phyloP scores from a whole-genome alignment of 2,329 filamentous ascomycete genomes.

The Fusarium robinianum region DNA sequence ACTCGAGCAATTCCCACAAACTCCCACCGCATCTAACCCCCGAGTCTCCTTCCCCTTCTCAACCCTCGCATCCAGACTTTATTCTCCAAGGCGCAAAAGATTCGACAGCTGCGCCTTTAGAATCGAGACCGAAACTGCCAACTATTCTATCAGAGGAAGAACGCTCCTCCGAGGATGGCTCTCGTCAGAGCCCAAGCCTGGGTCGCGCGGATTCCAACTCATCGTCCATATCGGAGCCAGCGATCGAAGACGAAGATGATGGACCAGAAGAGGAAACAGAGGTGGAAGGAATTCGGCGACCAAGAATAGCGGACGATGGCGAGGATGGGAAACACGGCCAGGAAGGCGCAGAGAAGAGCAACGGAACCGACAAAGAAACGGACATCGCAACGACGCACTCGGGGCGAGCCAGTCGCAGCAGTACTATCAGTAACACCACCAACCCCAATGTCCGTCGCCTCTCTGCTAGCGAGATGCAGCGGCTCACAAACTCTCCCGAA shows the following conservation, averaged over 20 bases:
- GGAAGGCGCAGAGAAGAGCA: conserved; percentile 5
- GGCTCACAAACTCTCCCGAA: conserved; percentile 60
- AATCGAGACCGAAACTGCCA: conserved; percentile 15
- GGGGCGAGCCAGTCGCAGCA: conserved; percentile 37
- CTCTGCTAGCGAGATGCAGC: conserved; percentile 62
- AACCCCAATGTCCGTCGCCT: conserved; percentile 56
- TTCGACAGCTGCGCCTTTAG: conserved; percentile 1
- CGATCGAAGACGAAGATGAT: conserved; percentile 30
- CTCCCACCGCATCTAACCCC: conserved; percentile 28
- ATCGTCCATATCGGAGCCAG: conserved; percentile 40
- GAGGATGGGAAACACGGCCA: conserved; percentile 10
- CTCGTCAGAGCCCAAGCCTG: conserved; percentile 28
- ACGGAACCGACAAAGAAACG: conserved; percentile 9
- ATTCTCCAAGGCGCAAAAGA: conserved; percentile 17
- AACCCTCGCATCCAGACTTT: conserved; percentile 2
- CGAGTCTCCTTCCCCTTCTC: conserved; percentile 10
- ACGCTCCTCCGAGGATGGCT: conserved; percentile 39
- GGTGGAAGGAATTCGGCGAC: conserved; percentile 6
- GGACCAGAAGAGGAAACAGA: neutral
- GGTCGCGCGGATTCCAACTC: conserved; percentile 34
- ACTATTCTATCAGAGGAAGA: conserved; percentile 40
- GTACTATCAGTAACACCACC: conserved; percentile 37
- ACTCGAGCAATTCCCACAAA: conserved; percentile 26
- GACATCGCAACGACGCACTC: conserved; percentile 21
- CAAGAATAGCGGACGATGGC: conserved; percentile 1